Evolutionary conservation across 2,329 filamentous ascomycete species (phyloP).

Genomic region (Emergomyces pasteurianus): DNA sequence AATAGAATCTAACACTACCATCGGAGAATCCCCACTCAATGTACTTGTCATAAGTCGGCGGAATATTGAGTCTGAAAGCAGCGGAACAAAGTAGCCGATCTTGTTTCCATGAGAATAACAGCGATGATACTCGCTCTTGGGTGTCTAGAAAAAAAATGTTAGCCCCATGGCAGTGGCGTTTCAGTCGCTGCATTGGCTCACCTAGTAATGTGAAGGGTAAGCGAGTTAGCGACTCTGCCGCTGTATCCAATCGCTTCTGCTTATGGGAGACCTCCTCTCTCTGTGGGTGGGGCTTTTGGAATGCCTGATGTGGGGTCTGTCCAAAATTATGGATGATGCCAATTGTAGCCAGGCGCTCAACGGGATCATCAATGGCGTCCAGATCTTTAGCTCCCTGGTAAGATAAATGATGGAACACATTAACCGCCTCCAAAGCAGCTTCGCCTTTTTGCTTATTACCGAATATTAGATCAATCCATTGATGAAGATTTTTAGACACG

Average conservation of each 20-base stretch:
- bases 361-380: slow-evolving; percentile 77
- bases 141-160: slow-evolving; percentile 37
- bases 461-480: slow-evolving; percentile 95
- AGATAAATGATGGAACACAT: slow-evolving; percentile 92
- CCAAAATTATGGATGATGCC: slow-evolving; percentile 98
- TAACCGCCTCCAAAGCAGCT: slow-evolving; percentile 77
- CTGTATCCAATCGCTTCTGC: slow-evolving; percentile 61
- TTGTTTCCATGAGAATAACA: slow-evolving; percentile 66
- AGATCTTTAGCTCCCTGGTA: slow-evolving; percentile 90
- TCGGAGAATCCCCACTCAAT: slow-evolving; percentile 95
- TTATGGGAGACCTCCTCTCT: slow-evolving; percentile 57
- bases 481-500: slow-evolving; percentile 77
- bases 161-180: background rate
- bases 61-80: slow-evolving; percentile 74
- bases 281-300: slow-evolving; percentile 66
- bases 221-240: slow-evolving; percentile 62
- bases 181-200: slow-evolving; percentile 22
- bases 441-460: slow-evolving; percentile 90
- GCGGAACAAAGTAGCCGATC: slow-evolving; percentile 76
- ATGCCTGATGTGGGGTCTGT: slow-evolving; percentile 92
- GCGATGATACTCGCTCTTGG: slow-evolving; percentile 65
- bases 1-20: slow-evolving; percentile 82
- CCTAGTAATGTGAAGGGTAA: slow-evolving; percentile 67
- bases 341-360: slow-evolving; percentile 78
- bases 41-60: slow-evolving; percentile 77